Evolutionary conservation across 2,329 filamentous ascomycete genomes (phyloP).

Genomic region (Aspergillus viridinutans): DNA sequence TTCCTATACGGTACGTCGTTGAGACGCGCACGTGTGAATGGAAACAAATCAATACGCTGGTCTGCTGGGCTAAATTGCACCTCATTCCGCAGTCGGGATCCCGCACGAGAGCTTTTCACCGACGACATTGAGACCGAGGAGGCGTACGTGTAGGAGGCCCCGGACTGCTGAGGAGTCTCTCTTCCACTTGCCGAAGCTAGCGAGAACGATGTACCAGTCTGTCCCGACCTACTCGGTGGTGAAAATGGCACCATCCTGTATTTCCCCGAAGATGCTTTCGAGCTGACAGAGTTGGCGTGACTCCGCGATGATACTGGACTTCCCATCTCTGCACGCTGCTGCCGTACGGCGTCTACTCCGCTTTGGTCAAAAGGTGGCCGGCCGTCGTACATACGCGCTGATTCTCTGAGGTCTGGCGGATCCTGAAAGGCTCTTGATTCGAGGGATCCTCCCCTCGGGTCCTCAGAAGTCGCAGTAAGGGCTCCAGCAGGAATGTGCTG

Average conservation of each 20-base stretch:
- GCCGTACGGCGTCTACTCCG: conserved; percentile 56
- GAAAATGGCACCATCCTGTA: conserved; percentile 37
- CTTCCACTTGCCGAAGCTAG: conserved; percentile 32
- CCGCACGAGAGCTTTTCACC: conserved; percentile 37
- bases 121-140: conserved; percentile 47
- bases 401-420: conserved; percentile 63
- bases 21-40: conserved; percentile 74
- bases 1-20: conserved; percentile 79
- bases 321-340: conserved; percentile 60
- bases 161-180: conserved; percentile 34
- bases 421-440: conserved; percentile 32
- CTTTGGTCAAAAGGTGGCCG: conserved; percentile 70
- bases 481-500: conserved; percentile 77
- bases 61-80: conserved; percentile 74
- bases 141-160: conserved; percentile 41
- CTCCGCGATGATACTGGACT: conserved; percentile 63
- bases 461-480: conserved; percentile 78
- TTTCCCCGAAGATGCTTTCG: conserved; percentile 50
- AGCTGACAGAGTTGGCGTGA: conserved; percentile 59
- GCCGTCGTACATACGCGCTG: conserved; percentile 67
- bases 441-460: conserved; percentile 33
- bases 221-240: conserved; percentile 39
- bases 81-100: conserved; percentile 75
- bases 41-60: conserved; percentile 73
- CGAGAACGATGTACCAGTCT: conserved; percentile 46